Evolutionary conservation across 495 filamentous ascomycete genomes (phyloP), one percentile per base, ranked within the genome.

Genomic region (Geoglossum glabrum): DNA sequence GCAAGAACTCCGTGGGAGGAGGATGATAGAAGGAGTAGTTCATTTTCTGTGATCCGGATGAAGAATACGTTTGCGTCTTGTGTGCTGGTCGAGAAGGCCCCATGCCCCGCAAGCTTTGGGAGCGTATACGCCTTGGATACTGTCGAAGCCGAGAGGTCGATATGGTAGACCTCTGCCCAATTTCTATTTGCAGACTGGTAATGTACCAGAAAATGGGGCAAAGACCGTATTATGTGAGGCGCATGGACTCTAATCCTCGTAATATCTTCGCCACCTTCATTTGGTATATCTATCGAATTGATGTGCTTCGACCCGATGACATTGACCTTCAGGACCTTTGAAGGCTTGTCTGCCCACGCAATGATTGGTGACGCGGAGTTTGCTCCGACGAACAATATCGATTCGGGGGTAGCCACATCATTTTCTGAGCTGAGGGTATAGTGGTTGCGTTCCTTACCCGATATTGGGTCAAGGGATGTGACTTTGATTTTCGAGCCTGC

Each of bases 41-140:
- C 86, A 19, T 80, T 78, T 23, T 81, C 71, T 0, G 86, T 87
- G 59, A 86, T 71, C 40, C 89, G 74, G 1, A 84, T 89, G 64
- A 97, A 95, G 70, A 87, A 96, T 8, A 92, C 84, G 67, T 93
- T 87, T 1, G 83, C 78, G 58, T 80, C 83, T 46, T 77, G 74
- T 13, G 79, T 85, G 70, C 83, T 94, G 0, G 80, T 80, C 2
- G 92, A 84, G 64, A 95, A 86, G 3, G 81, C 80, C 33, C 87
- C 88, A 55, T 72, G 72, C 6, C 84, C 86, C 26, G 75, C 64
- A 26, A 86, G 58, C 34, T 78, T 76, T 1, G 88, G 85, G 43
- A 96, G 73, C 27, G 78, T 73, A 64, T 95, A 95, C 0, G 83
- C 82, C 65, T 86, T 86, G 1, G 72, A 74, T 31, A 90, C 75